Base-by-base conservation (phyloP, 2,329 filamentous ascomycete genomes). In the Colletotrichum tofieldiae region DNA sequence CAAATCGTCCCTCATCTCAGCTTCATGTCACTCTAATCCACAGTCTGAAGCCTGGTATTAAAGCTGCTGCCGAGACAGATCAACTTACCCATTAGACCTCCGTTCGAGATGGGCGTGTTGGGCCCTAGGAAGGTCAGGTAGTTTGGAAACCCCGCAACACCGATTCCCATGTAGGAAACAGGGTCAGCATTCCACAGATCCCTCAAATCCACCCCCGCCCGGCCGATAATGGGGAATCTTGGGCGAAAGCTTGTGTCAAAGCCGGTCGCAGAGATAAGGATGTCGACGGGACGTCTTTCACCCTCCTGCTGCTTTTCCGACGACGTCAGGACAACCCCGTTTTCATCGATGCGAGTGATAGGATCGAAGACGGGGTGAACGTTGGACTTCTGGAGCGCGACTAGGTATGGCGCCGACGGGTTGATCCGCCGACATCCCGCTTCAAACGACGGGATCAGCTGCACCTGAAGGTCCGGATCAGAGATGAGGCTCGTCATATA, bases 321-420 rank as follows among this genome's bases (percentile, higher is more conserved):
- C 4, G 74, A 75, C n/a, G 78, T 76, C 35, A 64, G 76, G 67
- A 71, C 60, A 61, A 65, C 77, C 45, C 79, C 80, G 0, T 71
- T 76, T n/a, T 76, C 66, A 0, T 76, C 81, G 39, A 82, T 67
- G n/a, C 64, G 70, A 6, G 74, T 66, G 3, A 81, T 77, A 1
- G 65, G 39, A 4, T 76, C 75, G 51, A 81, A 84, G 5, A 83
- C 76, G 8, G 81, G 80, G 51, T 81, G 73, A 26, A 84, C 83
- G 61, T 86, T 86, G 0, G 81, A 75, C 70, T 83, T 80, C 43
- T 79, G 79, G 5, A 86, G 75, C 1, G 83, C 76, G 52, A 84
- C 79, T 0, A 86, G 79, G 71, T 84, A 86, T 20, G 79, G 80
- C 8, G 82, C 79, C 6, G 84, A 84, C 0, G 84, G 84, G 23